These are phyloP conservation scores for Boehmeria nivea DNA, from an alignment of 306 rosid species.

Conservation along the genomic window DNA sequence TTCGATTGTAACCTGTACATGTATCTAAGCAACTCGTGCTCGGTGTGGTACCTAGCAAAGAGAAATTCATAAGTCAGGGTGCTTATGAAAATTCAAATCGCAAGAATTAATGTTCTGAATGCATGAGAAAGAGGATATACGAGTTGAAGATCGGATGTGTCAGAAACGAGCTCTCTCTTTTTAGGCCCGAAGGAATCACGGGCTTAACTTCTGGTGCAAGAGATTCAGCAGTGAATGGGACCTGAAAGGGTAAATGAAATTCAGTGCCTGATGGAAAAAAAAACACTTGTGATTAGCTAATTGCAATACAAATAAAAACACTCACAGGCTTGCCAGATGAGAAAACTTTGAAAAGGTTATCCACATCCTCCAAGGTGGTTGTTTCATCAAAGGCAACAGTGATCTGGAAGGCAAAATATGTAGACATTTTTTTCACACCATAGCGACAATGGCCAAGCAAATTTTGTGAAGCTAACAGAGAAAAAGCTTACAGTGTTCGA, in stretches of 20 bases:
- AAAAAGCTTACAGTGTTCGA: slow-evolving; percentile 59
- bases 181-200: slow-evolving; percentile 62
- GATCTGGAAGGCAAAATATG: slow-evolving; percentile 49
- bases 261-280: slow-evolving; percentile 14
- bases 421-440: neutral
- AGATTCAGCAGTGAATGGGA: slow-evolving; percentile 86
- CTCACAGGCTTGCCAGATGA: slow-evolving; percentile 59
- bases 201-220: slow-evolving; percentile 73
- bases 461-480: slow-evolving; percentile 9
- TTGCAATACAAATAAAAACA: slow-evolving; percentile 4
- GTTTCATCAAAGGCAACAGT: slow-evolving; percentile 95
- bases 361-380: slow-evolving; percentile 90
- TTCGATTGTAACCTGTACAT: slow-evolving; percentile 68
- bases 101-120: slow-evolving; percentile 3
- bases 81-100: slow-evolving; percentile 8
- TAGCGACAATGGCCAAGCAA: neutral
- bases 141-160: slow-evolving; percentile 89
- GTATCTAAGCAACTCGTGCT: slow-evolving; percentile 94
- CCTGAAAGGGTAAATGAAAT: slow-evolving; percentile 34
- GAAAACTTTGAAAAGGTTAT: slow-evolving; percentile 76
- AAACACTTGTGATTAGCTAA: slow-evolving; percentile 5
- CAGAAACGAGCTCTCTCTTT: slow-evolving; percentile 69
- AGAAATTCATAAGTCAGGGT: slow-evolving; percentile 19
- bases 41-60: slow-evolving; percentile 76
- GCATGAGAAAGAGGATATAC: slow-evolving; percentile 36